Conservation (phyloP, 2,329 filamentous ascomycete genomes). For the Trichoderma hamatum region DNA sequence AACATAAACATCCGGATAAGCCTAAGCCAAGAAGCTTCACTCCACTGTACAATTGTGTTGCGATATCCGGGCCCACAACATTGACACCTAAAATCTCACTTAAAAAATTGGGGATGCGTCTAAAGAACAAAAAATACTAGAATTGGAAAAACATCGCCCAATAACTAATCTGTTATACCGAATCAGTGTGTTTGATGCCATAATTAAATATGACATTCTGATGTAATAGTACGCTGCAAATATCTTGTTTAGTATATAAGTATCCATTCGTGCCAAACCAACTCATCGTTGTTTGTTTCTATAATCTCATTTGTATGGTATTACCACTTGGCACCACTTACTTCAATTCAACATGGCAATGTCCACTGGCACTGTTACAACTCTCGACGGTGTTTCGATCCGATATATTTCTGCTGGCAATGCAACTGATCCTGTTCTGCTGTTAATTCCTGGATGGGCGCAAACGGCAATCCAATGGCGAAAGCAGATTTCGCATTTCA, state of each 20-base stretch:
- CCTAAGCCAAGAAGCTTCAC: neutral
- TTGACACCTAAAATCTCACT: neutral
- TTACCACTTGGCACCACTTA: neutral
- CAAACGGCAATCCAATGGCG: conserved; percentile 39
- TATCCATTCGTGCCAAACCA: neutral
- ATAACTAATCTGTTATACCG: neutral
- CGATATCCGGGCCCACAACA: neutral
- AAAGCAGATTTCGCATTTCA: conserved; percentile 38
- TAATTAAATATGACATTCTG: neutral
- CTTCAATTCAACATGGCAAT: neutral
- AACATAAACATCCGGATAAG: too few species aligned
- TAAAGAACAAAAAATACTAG: neutral
- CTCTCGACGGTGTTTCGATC: conserved; percentile 26
- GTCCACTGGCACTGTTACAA: conserved; percentile 19
- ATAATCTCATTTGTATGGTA: neutral
- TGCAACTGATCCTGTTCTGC: conserved; percentile 32
- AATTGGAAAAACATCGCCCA: neutral
- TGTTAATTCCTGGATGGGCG: conserved; percentile 40
- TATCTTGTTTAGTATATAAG: neutral
- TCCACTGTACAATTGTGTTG: neutral
- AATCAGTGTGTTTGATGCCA: neutral
- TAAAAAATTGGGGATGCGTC: neutral
- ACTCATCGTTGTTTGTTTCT: neutral
- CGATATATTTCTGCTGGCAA: conserved; percentile 31
- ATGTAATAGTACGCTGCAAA: neutral